These are phyloP conservation scores for Cupressus sempervirens DNA, from an alignment of 75 land plant genomes.

Conservation along the genomic window DNA sequence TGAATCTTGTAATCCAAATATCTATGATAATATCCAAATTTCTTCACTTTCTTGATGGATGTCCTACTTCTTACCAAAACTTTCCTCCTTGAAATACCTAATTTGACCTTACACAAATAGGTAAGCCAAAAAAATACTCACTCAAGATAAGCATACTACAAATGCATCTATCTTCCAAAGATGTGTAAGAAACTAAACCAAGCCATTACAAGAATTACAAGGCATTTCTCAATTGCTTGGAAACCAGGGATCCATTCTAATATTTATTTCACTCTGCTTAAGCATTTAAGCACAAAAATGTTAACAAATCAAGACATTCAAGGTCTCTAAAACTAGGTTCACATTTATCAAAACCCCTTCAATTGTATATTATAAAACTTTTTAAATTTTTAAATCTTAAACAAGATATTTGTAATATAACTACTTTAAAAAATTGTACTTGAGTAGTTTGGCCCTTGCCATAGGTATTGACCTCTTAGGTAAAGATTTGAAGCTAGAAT, in stretches of 20 bases:
- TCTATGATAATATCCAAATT: no score
- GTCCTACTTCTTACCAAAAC: background rate
- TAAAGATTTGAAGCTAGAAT: background rate
- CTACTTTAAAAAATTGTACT: background rate
- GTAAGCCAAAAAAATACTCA: no score
- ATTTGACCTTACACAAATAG: no score
- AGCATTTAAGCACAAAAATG: background rate
- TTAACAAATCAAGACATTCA: background rate
- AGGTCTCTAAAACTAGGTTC: background rate
- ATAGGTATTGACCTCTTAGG: background rate
- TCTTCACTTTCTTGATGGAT: no score
- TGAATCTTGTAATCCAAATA: no score
- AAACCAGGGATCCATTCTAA: background rate
- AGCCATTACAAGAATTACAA: background rate
- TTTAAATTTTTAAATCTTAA: background rate
- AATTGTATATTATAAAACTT: background rate
- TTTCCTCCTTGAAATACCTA: background rate
- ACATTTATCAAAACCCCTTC: background rate
- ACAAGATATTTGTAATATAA: background rate
- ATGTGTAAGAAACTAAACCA: background rate
- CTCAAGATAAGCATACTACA: background rate
- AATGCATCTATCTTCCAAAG: background rate
- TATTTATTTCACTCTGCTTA: background rate
- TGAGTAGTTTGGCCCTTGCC: background rate
- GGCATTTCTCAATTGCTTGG: background rate